Evolutionary conservation across 2,329 filamentous ascomycete species (phyloP).

Genomic region (Botrytis elliptica): DNA sequence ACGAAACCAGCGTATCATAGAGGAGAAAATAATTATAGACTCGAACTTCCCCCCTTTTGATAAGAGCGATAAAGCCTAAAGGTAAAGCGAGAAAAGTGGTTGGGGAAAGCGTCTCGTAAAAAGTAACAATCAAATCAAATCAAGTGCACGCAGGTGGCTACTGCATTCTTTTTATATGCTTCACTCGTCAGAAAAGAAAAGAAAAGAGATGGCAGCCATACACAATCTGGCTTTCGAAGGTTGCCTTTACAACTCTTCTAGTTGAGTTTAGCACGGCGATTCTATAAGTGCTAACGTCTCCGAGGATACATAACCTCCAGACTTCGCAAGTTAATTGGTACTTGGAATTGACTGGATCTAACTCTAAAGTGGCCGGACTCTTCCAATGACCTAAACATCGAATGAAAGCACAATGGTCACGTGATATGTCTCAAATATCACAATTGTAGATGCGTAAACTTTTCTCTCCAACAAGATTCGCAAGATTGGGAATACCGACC

Average conservation of each 20-base stretch:
- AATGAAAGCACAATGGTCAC: neutral
- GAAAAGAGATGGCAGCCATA: neutral
- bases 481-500: neutral
- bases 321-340: neutral
- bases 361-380: neutral
- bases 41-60: constrained; percentile 9
- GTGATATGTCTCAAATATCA: neutral
- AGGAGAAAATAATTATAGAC: neutral
- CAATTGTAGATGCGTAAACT: neutral
- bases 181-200: neutral
- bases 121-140: neutral
- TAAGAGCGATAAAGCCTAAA: constrained; percentile 8
- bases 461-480: neutral
- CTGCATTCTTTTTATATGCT: neutral
- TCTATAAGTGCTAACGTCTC: neutral
- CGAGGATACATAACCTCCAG: neutral
- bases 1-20: constrained; percentile 10
- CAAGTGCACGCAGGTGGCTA: neutral
- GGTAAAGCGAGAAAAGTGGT: neutral
- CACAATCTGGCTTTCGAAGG: neutral
- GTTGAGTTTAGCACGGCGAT: neutral
- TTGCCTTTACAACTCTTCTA: neutral
- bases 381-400: neutral
- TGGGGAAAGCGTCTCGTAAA: constrained; percentile 1
- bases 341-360: neutral